Base-by-base conservation (phyloP, 768 basidiomycete species). In the Neoboletus brunneissimus region DNA sequence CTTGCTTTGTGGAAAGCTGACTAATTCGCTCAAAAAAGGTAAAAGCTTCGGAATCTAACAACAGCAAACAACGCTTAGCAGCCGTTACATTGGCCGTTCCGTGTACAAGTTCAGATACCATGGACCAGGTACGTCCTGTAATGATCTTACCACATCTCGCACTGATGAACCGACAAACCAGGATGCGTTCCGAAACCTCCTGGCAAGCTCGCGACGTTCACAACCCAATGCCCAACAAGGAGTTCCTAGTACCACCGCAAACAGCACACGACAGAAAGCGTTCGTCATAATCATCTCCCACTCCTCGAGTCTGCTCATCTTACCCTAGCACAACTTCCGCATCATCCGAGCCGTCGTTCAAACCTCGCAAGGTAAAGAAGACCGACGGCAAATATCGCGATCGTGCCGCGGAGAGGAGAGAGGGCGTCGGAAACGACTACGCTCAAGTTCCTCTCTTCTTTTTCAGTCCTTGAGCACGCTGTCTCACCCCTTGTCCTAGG, bases 331-430 rank as follows among this genome's bases (percentile, higher is more conserved):
- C 82, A 67, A 70, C 75, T 4, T 67, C 79, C 22, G 75, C 79
- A 52, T 67, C 82, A 13, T 78, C 82, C 1, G 75, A 85, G 56
- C 82, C 88, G 20, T 79, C 81, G 0, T 94, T 94, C 72, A 91
- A 91, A 64, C 92, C 92, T 12, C 80, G 92, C 48, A 91, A 87
- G 63, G 77, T 92, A 40, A 90, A 86, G 74, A 86, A 86, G 68
- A 57, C 72, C 0, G 80, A 80, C 12, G 65, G 70, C 18, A 77
- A 74, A 58, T 93, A 92, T 64, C 82, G 89, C 32, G 85, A 94
- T 68, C 82, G 89, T 43, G 90, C 91, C 13, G 77, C 84, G 3
- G 90, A 94, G 66, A 78, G 90, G 47, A 76, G 91, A 31, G 72
- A 67, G 6, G 91, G 89, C 2, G 74, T 75, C 46, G 85, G 78